phyloP scores from a whole-genome alignment of 164 flowering plant genomes.

The Vitis riparia region DNA sequence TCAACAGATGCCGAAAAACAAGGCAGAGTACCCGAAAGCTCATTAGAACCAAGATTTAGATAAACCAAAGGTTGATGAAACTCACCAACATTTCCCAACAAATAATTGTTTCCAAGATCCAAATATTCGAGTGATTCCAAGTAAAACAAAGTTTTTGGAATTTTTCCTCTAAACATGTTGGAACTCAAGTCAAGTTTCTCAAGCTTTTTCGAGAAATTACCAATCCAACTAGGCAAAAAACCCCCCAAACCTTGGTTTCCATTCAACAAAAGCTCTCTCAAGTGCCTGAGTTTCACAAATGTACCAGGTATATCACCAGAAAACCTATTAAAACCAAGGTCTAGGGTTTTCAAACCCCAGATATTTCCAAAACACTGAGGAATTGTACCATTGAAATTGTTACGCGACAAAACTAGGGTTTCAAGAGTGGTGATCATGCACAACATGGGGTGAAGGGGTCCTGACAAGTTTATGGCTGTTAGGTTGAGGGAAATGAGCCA shows the following conservation, averaged over 20 bases:
- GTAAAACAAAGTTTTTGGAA: slow-evolving; percentile 57
- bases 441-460: slow-evolving; percentile 51
- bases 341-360: slow-evolving; percentile 38
- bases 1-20: slow-evolving; percentile 55
- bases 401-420: slow-evolving; percentile 49
- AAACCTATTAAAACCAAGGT: slow-evolving; percentile 57
- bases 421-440: slow-evolving; percentile 54
- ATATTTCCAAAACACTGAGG: slow-evolving; percentile 63
- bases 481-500: slow-evolving; percentile 55
- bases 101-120: slow-evolving; percentile 59
- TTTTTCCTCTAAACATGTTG: slow-evolving; percentile 53
- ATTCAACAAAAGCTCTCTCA: slow-evolving; percentile 49
- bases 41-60: slow-evolving; percentile 60
- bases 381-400: slow-evolving; percentile 46
- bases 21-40: slow-evolving; percentile 72
- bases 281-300: slow-evolving; percentile 26
- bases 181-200: slow-evolving; percentile 51
- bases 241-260: slow-evolving; percentile 55
- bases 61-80: slow-evolving; percentile 53
- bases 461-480: slow-evolving; percentile 46
- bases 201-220: slow-evolving; percentile 57
- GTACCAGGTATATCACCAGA: slow-evolving; percentile 52
- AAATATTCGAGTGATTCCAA: slow-evolving; percentile 51
- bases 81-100: slow-evolving; percentile 52
- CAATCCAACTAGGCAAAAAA: slow-evolving; percentile 55